These are phyloP conservation scores for Penicillium cataractarum DNA, from an alignment of 495 filamentous ascomycete genomes.

Conservation along the genomic window DNA sequence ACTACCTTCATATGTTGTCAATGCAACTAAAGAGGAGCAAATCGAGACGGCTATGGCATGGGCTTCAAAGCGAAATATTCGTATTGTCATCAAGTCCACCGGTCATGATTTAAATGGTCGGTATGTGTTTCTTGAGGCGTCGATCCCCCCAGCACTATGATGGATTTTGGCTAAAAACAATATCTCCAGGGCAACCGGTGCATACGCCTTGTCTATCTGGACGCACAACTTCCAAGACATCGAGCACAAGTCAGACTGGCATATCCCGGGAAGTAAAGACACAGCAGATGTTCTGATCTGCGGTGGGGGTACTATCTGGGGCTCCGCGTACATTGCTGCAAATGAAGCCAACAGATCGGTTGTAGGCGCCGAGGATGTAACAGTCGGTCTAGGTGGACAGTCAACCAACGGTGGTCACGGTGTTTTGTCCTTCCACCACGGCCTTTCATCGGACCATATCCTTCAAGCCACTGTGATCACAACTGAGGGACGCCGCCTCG, in stretches of 20 bases:
- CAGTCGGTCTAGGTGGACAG: slow-evolving; percentile 51
- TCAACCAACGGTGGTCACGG: slow-evolving; percentile 60
- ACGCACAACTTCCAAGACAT: slow-evolving; percentile 50
- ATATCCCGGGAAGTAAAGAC: slow-evolving; percentile 25
- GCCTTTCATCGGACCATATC: slow-evolving; percentile 46
- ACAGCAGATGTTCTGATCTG: slow-evolving; percentile 30
- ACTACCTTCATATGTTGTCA: slow-evolving; percentile 36
- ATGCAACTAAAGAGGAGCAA: slow-evolving; percentile 33
- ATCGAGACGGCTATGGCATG: slow-evolving; percentile 44
- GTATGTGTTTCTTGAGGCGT: slow-evolving; percentile 14
- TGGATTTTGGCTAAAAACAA: neutral
- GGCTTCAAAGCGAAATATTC: slow-evolving; percentile 54
- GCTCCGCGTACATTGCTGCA: slow-evolving; percentile 16
- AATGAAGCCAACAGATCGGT: slow-evolving; percentile 23
- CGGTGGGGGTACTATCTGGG: slow-evolving; percentile 32
- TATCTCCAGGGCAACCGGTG: slow-evolving; percentile 48
- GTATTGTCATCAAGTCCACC: slow-evolving; percentile 54
- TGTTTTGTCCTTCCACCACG: slow-evolving; percentile 16
- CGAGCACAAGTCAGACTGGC: slow-evolving; percentile 28
- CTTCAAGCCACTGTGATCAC: slow-evolving; percentile 57
- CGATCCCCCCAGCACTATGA: neutral
- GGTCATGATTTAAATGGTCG: slow-evolving; percentile 59
- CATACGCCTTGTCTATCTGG: slow-evolving; percentile 52
- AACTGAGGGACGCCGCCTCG: slow-evolving; percentile 45
- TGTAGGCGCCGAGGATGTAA: slow-evolving; percentile 30